Percentiles rank a stretch among this genome's conserved stretches.
Evolutionary conservation across 108 stramenopile genomes (phyloP).

Genomic region (Stephanodiscus triporus): DNA sequence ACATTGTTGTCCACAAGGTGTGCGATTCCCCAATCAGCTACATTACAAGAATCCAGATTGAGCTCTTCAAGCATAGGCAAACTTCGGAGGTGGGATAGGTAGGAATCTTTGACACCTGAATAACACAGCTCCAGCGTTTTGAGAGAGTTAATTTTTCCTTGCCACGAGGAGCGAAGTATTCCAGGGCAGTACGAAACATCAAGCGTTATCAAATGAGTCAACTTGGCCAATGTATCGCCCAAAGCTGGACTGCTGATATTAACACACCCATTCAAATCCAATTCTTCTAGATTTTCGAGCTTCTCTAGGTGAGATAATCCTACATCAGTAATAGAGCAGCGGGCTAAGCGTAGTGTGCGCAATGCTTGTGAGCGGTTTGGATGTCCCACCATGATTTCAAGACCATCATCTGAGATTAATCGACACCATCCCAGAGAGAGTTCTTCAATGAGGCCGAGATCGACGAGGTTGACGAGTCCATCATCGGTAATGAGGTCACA

Average conservation of each 20-base stretch:
- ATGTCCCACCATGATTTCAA: constrained; percentile 61
- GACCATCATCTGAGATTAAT: constrained; percentile 61
- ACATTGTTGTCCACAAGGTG: constrained; percentile 83
- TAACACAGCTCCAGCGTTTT: constrained; percentile 76
- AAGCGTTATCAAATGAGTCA: constrained; percentile 51
- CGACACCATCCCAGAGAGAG: constrained; percentile 87
- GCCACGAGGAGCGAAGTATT: constrained; percentile 83
- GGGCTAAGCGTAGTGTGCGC: constrained; percentile 65
- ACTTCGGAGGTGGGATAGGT: constrained; percentile 57
- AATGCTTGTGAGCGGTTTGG: constrained; percentile 50
- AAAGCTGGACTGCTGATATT: constrained; percentile 63
- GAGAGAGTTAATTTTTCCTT: constrained; percentile 75
- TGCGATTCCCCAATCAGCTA: constrained; percentile 72
- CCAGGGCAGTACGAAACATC: constrained; percentile 78
- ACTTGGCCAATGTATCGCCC: constrained; percentile 54
- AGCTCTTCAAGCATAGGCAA: constrained; percentile 77
- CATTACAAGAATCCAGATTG: constrained; percentile 78
- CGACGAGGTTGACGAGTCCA: constrained; percentile 59
- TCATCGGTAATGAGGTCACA: constrained; percentile 84
- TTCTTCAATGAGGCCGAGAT: constrained; percentile 65
- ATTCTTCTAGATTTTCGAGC: constrained; percentile 57
- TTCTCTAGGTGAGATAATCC: constrained; percentile 56
- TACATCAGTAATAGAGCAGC: constrained; percentile 68
- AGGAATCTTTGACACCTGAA: constrained; percentile 73
- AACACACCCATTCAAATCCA: constrained; percentile 83